Evolutionary conservation across 1,284 basidiomycete genomes (phyloP).

Genomic region (Caloboletus inedulis): DNA sequence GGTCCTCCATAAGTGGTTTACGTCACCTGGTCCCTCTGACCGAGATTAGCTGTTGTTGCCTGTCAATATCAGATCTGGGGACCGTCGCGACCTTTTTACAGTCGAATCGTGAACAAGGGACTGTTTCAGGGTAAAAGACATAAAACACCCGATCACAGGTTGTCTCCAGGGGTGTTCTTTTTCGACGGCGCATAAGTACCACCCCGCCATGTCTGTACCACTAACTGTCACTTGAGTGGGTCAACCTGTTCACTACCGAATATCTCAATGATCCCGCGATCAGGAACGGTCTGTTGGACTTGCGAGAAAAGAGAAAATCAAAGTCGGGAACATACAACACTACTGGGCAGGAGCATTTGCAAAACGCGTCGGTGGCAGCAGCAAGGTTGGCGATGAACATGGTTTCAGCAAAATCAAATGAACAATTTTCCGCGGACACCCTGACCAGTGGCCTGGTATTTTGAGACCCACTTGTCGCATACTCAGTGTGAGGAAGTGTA

Average conservation of each 20-base stretch:
- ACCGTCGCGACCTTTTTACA: neutral
- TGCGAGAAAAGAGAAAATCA: no score
- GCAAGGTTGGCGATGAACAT: no score
- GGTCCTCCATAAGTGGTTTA: constrained; percentile 1
- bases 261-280: neutral
- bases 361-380: no score
- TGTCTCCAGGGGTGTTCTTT: neutral
- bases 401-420: no score
- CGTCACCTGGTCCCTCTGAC: constrained; percentile 16
- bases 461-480: neutral
- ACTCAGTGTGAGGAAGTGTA: neutral
- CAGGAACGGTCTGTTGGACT: neutral
- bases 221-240: neutral
- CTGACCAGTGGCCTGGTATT: neutral
- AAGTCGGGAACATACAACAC: no score
- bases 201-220: neutral
- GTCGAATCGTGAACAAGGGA: neutral
- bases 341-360: no score
- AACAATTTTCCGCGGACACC: no score
- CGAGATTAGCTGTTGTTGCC: constrained; percentile 13
- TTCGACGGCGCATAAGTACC: neutral
- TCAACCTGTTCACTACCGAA: neutral
- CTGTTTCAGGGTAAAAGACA: neutral
- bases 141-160: neutral
- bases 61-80: constrained; percentile 7